A percentile compares a stretch with the other conserved stretches of the same genome.
Conservation (phyloP, 1,284 basidiomycete genomes). For the Heliocybe sulcata region DNA sequence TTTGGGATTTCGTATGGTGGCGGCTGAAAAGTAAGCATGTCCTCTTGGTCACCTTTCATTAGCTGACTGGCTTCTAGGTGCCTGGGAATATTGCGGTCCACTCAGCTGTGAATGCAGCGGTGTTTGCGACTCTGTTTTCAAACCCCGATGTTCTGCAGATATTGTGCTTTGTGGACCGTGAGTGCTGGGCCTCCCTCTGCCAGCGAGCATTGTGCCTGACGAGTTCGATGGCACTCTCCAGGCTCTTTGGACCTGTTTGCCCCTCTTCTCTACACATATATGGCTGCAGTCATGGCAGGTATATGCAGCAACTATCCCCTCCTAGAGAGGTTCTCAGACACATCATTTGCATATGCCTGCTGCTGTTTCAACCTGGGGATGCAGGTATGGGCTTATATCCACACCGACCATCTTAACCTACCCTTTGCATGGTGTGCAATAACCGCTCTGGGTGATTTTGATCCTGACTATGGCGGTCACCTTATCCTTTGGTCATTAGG, state of each 20-base stretch:
- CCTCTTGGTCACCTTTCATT: neutral
- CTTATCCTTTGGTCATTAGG: slow-evolving; percentile 17
- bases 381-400: neutral
- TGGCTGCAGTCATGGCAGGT: neutral
- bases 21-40: neutral
- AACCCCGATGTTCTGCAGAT: neutral
- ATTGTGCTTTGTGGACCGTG: neutral
- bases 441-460: slow-evolving; percentile 15
- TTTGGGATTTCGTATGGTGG: neutral
- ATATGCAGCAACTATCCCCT: neutral
- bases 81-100: neutral
- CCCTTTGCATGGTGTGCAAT: slow-evolving; percentile 17
- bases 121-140: neutral
- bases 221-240: neutral
- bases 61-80: neutral
- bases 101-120: neutral
- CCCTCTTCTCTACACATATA: neutral
- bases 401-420: slow-evolving; percentile 6
- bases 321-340: neutral
- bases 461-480: slow-evolving; percentile 16
- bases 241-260: neutral
- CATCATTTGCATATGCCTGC: neutral
- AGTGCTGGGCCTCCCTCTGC: neutral
- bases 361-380: neutral
- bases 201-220: neutral